Base-by-base conservation (phyloP, 2,329 filamentous ascomycete species). In the Cladophialophora yegresii region DNA sequence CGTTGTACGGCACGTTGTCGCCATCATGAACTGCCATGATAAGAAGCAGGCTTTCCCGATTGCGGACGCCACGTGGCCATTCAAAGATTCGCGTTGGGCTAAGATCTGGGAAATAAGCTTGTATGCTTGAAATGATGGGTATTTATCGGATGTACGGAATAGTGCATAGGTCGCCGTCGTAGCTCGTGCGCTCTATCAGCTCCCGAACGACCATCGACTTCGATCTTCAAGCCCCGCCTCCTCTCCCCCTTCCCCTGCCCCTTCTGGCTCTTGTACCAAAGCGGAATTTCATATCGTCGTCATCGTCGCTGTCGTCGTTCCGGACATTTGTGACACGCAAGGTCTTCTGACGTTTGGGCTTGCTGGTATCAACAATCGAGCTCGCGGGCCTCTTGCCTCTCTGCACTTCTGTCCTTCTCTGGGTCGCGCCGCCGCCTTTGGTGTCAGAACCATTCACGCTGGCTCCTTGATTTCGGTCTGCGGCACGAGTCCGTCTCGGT, bases 201-300 rank as follows among this genome's bases (percentile, higher is more conserved):
- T 40, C 36, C 36, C 36, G 16, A 16, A 16, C 16, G 9, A 16
- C 36, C 16, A 43, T 7, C 16, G 7, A 43, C 36, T 20, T 13
- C 47, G 23, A 23, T 26, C 23, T 54, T 54, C 51, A 54, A 54
- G 13, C 28, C 30, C 57, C 16, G 20, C 57, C 57, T 49, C 50
- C 50, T 59, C 61, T 64, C 4, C 49, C 63, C 12, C 58, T 51
- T 3, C 50, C 36, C 16, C 36, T 43, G 6, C 58, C 66, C 56
- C 59, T 53, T 9, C 66, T 47, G 16, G 66, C 58, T 45, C 61
- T 65, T 9, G 63, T 50, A 5, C 66, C 66, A 56, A 68, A 68
- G 10, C 64, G 61, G 69, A 87, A 86, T 61, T 82, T 78, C 69
- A 85, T 85, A 33, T 82, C 82, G 30, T 85, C 84, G 71, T 84